Base-by-base conservation (phyloP, 2,329 filamentous ascomycete genomes). In the Atkinsonella hypoxylon region DNA sequence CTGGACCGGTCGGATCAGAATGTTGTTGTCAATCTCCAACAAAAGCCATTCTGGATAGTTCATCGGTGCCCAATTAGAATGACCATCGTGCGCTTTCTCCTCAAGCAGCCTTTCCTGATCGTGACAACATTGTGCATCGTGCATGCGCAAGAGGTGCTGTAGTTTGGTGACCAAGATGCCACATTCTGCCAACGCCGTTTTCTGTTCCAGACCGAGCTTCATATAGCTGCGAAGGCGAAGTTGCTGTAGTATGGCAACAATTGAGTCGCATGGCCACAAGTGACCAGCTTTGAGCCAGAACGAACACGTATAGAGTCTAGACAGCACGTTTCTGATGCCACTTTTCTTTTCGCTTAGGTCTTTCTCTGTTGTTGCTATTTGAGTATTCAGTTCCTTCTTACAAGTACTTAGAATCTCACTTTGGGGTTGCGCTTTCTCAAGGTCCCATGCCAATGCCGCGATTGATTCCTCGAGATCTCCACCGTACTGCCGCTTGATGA, bases 1-100 rank as follows among this genome's bases (percentile, higher is more conserved):
- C 57, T 87, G 82, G 0, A 78, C 71, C 0, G 66, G 57, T 0
- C 84, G 73, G 11, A 87, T 79, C 3, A 79, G 55, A 1, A 87
- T 67, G 0, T 74, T 71, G 38, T 71, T 77, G 48, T 87, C 82
- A 1, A 83, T 66, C 58, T 87, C 83, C 0, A 87, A 54, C 0
- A 87, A 63, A 0, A 87, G 66, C 47, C 70, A 78, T 18, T 86
- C 82, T 0, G 82, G 79, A 39, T 68, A 64, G 17, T 42, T 20
- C 18, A 36, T 36, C 0, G 75, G 71, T 9, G 71, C 56, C 78
- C 81, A 85, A 48, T 55, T 77, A 74, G 32, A 10, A 30, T 47
- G 45, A 4, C 45, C 45, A 18, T 26, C 32, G 2, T 47, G 18
- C 9, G 17, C 18, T 18, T n/a, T n/a, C 48, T 36, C 26, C 15